Base-by-base conservation (phyloP, 208 protist species). In the Lotmaria passim region DNA sequence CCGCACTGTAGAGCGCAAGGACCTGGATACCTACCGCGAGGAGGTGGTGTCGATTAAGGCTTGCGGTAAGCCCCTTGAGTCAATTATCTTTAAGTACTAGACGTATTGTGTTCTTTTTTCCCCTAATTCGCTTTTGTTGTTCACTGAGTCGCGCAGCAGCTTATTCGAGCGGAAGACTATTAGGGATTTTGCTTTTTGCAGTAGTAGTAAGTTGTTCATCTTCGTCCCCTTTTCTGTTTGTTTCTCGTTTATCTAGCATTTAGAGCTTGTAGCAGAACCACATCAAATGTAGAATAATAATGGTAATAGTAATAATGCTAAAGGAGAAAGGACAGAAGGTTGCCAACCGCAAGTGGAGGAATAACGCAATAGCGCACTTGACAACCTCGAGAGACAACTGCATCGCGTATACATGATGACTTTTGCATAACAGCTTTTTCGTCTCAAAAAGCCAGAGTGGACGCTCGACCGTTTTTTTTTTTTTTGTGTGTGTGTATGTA, bases 71-170 rank as follows among this genome's bases (percentile, higher is more conserved):
- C 86, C 86, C 0, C 53, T 95, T 23, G 90, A 95, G 74, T 78
- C 57, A 21, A 68, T 95, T 36, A 93, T 95, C 53, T 95, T 95
- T 68, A 91, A 95, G 48, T 95, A 87, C 78, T 95, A 91, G 65
- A n/a, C n/a, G n/a, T n/a, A n/a, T 14, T 51, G 6, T 12, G 8
- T 39, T 14, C 36, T 14, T 19, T 34, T 26, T 26, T 24, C 10
- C 21, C 7, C 3, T 17, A 17, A 26, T 58, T 43, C 50, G 4
- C 30, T 43, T 28, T 3, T 31, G 19, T 17, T 21, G 3, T n/a
- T 17, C 34, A 41, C 19, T 24, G 38, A 24, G 38, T 23, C 10
- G 41, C 26, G 41, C 19, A 12, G 14, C 34, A 51, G 38, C 57
- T 17, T 6, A 51, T 38, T 39, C 28, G 1, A 24, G 10, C 24